Conservation (phyloP, 2,329 filamentous ascomycete species). For the Botrytis cinerea region DNA sequence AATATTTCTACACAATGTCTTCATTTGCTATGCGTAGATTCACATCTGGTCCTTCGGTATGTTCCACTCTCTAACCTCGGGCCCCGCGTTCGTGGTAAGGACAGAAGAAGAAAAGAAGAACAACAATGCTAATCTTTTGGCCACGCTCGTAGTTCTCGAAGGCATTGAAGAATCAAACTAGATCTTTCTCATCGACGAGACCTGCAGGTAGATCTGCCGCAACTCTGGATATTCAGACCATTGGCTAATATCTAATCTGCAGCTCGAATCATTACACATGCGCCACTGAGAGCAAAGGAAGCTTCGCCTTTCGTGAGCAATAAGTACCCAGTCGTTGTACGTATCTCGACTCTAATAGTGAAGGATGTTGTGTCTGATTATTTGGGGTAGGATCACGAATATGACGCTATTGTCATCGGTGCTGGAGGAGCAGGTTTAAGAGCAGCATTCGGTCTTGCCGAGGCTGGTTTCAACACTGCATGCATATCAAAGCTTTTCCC, state of each 20-base stretch:
- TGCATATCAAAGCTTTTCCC: slow-evolving; percentile 69
- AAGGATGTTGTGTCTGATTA: slow-evolving; percentile 28
- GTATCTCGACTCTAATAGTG: slow-evolving; percentile 23
- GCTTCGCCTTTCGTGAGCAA: slow-evolving; percentile 81
- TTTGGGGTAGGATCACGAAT: slow-evolving; percentile 79
- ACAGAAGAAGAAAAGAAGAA: slow-evolving; percentile 22
- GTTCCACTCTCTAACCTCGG: slow-evolving; percentile 41
- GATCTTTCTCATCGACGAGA: slow-evolving; percentile 85
- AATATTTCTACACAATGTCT: slow-evolving; percentile 53
- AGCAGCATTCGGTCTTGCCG: slow-evolving; percentile 63
- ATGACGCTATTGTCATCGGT: slow-evolving; percentile 79
- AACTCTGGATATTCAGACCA: background rate
- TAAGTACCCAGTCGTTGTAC: slow-evolving; percentile 92
- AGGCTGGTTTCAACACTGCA: slow-evolving; percentile 64
- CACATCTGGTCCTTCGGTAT: slow-evolving; percentile 56
- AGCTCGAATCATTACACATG: slow-evolving; percentile 85
- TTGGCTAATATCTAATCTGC: slow-evolving; percentile 31
- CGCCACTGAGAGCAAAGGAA: slow-evolving; percentile 88
- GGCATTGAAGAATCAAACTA: slow-evolving; percentile 59
- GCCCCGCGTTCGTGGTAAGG: slow-evolving; percentile 5
- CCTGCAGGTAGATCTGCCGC: slow-evolving; percentile 63
- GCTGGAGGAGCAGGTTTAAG: slow-evolving; percentile 65
- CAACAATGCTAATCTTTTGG: slow-evolving; percentile 31
- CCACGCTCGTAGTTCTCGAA: slow-evolving; percentile 39
- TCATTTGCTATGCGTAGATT: slow-evolving; percentile 66